A percentile compares a stretch with the other conserved stretches of the same genome.
Conservation (phyloP, 208 protist genomes). For the Angomonas ambiguus region DNA sequence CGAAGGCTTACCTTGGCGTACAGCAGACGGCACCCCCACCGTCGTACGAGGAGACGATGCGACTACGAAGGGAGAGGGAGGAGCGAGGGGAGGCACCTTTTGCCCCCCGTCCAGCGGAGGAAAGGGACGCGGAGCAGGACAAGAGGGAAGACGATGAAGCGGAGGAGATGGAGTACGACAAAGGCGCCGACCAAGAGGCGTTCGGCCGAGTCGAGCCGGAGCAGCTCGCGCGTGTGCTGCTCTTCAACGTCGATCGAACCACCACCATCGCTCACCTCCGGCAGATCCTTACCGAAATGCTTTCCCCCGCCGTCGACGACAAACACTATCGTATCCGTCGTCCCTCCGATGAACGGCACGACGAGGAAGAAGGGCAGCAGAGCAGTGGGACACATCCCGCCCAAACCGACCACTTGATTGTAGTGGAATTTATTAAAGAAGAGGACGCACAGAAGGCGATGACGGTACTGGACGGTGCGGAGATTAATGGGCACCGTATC, state of each 20-base stretch:
- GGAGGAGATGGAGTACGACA: not conserved
- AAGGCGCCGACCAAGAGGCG: not conserved
- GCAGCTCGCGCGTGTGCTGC: not conserved
- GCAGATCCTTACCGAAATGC: constrained; percentile 55
- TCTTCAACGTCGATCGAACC: constrained; percentile 68
- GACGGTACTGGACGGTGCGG: constrained; percentile 53
- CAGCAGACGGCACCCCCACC: not conserved
- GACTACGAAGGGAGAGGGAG: not conserved
- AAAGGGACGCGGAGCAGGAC: too few species aligned
- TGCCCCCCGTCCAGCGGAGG: not conserved
- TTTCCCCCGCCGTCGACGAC: constrained; percentile 12
- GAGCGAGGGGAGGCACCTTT: not conserved
- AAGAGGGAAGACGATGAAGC: not conserved
- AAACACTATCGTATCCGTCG: constrained; percentile 44
- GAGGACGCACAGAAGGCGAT: constrained; percentile 32
- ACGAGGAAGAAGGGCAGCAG: not conserved
- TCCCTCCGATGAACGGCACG: constrained; percentile 37
- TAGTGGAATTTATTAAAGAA: constrained; percentile 40
- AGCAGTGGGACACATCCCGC: too few species aligned
- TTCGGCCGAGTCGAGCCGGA: not conserved
- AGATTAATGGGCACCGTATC: constrained; percentile 61
- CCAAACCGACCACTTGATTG: constrained; percentile 35
- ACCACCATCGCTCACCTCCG: constrained; percentile 41
- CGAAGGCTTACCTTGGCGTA: not conserved
- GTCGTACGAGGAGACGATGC: not conserved